These are phyloP conservation scores for Coemansia sp. DNA, from an alignment of 192 early-diverging fungal species.

Conservation along the genomic window DNA sequence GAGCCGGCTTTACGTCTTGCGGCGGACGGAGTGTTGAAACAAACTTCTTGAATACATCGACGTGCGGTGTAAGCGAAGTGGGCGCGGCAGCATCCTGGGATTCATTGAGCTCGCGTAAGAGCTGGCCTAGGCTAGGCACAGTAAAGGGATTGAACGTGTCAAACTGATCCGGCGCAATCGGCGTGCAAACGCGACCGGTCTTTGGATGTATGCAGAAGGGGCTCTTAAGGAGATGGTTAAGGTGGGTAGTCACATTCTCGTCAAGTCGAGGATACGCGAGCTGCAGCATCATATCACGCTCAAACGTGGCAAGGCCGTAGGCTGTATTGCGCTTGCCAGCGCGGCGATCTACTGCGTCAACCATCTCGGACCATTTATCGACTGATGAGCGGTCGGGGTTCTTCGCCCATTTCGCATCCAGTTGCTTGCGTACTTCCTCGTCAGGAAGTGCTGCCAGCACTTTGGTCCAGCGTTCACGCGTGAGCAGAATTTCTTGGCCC, in stretches of 20 bases:
- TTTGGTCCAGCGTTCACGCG: conserved; percentile 68
- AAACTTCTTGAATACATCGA: conserved; percentile 69
- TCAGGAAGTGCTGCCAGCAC: conserved; percentile 78
- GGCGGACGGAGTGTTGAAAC: conserved; percentile 41
- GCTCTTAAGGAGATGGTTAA: conserved; percentile 94
- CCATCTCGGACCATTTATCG: conserved; percentile 53
- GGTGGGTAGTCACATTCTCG: conserved; percentile 82
- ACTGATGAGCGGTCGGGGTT: conserved; percentile 34
- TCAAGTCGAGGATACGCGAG: conserved; percentile 92
- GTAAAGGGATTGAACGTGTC: conserved; percentile 80
- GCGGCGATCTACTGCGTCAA: conserved; percentile 39
- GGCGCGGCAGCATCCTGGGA: conserved; percentile 35
- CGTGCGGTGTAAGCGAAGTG: conserved; percentile 59
- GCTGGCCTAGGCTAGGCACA: conserved; percentile 69
- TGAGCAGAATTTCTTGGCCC: conserved; percentile 70
- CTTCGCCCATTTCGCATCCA: conserved; percentile 47
- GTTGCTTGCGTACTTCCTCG: conserved; percentile 51
- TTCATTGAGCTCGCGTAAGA: conserved; percentile 66
- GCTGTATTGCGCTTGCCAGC: conserved; percentile 37
- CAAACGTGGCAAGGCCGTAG: conserved; percentile 37
- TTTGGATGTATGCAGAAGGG: conserved; percentile 98
- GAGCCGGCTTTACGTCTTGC: not conserved
- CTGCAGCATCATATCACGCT: conserved; percentile 83
- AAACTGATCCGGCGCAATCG: conserved; percentile 73
- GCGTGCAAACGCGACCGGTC: conserved; percentile 94